Evolutionary conservation across 306 rosid genomes (phyloP), one percentile per base, ranked within the genome.

Genomic region (Vigna nakashimae): DNA sequence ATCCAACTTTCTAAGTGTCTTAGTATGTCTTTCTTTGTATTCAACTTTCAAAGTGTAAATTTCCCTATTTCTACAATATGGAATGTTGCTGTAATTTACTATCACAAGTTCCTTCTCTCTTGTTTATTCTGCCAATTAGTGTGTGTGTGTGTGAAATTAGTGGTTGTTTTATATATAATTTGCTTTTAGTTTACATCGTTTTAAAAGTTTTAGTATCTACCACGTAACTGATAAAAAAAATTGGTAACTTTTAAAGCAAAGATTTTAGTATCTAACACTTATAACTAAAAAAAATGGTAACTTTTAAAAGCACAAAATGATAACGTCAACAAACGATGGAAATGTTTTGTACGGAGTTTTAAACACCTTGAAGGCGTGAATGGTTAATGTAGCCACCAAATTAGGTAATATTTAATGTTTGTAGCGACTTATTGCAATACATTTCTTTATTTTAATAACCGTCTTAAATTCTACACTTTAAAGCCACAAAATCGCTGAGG

Each of bases 31-130:
- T 53, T 60, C 50, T 71, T 28, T 79, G 72, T 84, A 28, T 17
- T 34, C 12, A 50, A 11, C 1, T 11, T 45, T 11, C 5, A 3
- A 82, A 64, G 76, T 89, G 96, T 89, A 93, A 84, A 78, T 70
- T 79, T 56, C 83, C 79, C 84, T 79, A 72, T 84, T 84, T 76
- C 80, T 59, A 69, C 67, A 28, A 62, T 77, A 84, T 83, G 84
- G 69, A 71, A 84, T 63, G 34, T 66, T 75, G 74, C 40, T 64
- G 82, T 85, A 38, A 75, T 86, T 86, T 82, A 52, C 53, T 72
- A 50, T 17, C 20, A 63, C 14, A 1, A 12, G 48, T 16, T 16
- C 60, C n/a, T 40, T 43, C 2, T 46, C 40, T 68, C 14, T 0
- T 2, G 11, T 38, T 20, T 43, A 66, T 66, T 66, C 71, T 66